These are phyloP conservation scores for Yamadazyma scolyti DNA, from an alignment of 805 yeast species.

Conservation along the genomic window DNA sequence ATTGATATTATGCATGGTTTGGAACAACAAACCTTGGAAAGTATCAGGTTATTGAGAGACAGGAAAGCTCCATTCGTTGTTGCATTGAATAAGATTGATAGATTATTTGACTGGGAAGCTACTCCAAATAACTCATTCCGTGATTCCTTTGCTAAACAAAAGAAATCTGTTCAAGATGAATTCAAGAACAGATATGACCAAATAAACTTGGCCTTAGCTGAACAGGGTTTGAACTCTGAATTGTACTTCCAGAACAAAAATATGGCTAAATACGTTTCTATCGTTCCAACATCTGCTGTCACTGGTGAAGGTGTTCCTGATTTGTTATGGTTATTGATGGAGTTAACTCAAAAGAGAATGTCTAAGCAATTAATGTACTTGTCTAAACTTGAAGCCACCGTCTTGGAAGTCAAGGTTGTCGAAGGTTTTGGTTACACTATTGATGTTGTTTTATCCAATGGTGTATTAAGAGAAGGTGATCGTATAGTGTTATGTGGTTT, in stretches of 20 bases:
- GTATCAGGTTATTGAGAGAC: slow-evolving; percentile 86
- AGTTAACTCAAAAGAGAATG: slow-evolving; percentile 98
- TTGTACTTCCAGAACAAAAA: slow-evolving; percentile 93
- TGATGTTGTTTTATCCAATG: slow-evolving; percentile 96
- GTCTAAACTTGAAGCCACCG: slow-evolving; percentile 91
- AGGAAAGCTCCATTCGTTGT: slow-evolving; percentile 98
- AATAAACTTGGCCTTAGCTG: slow-evolving; percentile 88
- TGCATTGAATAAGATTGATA: slow-evolving; percentile 95
- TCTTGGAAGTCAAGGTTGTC: slow-evolving; percentile 94
- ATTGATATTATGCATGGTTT: slow-evolving; percentile 99
- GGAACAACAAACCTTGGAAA: slow-evolving; percentile 96
- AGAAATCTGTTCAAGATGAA: slow-evolving; percentile 83
- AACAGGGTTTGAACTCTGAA: slow-evolving; percentile 98
- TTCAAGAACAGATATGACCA: slow-evolving; percentile 82
- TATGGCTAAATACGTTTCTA: slow-evolving; percentile 88
- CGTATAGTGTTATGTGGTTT: slow-evolving; percentile 93
- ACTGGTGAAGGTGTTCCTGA: slow-evolving; percentile 99
- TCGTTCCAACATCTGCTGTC: slow-evolving; percentile 98
- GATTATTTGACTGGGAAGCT: slow-evolving; percentile 91
- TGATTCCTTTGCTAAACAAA: slow-evolving; percentile 83
- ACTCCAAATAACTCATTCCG: slow-evolving; percentile 94
- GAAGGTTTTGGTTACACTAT: slow-evolving; percentile 99
- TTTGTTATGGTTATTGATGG: slow-evolving; percentile 89
- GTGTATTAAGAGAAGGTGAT: slow-evolving; percentile 92
- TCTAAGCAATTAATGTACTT: slow-evolving; percentile 96